Conservation (phyloP, 2,329 filamentous ascomycete genomes). For the Aspergillus sp. region DNA sequence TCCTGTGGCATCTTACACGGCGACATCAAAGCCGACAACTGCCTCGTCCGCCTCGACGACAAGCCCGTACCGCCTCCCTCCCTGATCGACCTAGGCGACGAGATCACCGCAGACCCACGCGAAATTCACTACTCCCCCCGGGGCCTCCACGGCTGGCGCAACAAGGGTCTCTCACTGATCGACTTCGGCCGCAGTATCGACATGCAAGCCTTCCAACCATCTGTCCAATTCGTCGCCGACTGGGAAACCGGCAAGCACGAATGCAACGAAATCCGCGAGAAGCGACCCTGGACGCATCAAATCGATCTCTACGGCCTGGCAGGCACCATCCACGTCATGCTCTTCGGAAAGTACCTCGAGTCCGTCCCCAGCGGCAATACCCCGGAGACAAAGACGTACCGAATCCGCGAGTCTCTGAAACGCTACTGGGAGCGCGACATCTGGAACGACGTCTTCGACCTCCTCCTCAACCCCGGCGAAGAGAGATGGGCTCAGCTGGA, state of each 20-base stretch:
- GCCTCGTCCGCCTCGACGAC: slow-evolving; percentile 77
- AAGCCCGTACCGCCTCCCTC: slow-evolving; percentile 33
- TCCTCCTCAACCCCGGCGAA: slow-evolving; percentile 74
- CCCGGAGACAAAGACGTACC: slow-evolving; percentile 63
- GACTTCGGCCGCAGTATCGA: slow-evolving; percentile 95
- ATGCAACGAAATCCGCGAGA: slow-evolving; percentile 93
- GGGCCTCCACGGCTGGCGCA: slow-evolving; percentile 75
- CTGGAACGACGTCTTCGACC: slow-evolving; percentile 79
- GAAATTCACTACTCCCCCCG: slow-evolving; percentile 67
- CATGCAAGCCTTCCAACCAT: slow-evolving; percentile 76
- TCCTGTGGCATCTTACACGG: slow-evolving; percentile 79
- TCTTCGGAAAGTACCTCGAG: slow-evolving; percentile 95
- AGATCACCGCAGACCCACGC: slow-evolving; percentile 25
- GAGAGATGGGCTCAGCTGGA: slow-evolving; percentile 65
- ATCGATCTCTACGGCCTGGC: slow-evolving; percentile 95
- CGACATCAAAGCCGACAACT: slow-evolving; percentile 94
- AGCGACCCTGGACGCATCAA: slow-evolving; percentile 94
- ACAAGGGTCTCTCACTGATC: slow-evolving; percentile 81
- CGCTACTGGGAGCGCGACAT: slow-evolving; percentile 96
- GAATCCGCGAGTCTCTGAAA: slow-evolving; percentile 80
- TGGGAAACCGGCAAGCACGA: slow-evolving; percentile 88
- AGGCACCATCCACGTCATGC: slow-evolving; percentile 79
- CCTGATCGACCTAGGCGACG: slow-evolving; percentile 31
- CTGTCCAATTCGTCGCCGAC: slow-evolving; percentile 88
- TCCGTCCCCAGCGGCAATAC: slow-evolving; percentile 51